Evolutionary conservation across 345 rosid species (phyloP).

Genomic region (Ceriops tagal): DNA sequence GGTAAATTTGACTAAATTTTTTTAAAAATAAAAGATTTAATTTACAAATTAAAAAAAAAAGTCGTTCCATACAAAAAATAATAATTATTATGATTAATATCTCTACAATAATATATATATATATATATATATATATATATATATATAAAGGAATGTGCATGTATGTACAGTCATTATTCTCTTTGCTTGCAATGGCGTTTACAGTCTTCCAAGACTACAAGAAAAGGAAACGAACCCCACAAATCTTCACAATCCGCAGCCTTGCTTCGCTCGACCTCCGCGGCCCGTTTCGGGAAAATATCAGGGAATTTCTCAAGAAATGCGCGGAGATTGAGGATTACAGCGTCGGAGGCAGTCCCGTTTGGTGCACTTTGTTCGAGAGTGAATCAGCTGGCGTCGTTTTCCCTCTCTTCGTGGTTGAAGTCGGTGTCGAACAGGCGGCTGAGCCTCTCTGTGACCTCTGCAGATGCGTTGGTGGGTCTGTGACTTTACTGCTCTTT

Average conservation of each 20-base stretch:
- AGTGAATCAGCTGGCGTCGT: slow-evolving; percentile 37
- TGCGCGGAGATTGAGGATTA: slow-evolving; percentile 33
- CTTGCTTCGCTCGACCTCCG: slow-evolving; percentile 8
- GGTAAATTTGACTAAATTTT: too few relatives aligned
- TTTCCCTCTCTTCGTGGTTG: slow-evolving; percentile 43
- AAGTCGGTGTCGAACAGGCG: slow-evolving; percentile 29
- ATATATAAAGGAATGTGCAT: too few relatives aligned
- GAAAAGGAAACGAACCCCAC: slow-evolving; percentile 16
- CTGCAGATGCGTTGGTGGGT: slow-evolving; percentile 54
- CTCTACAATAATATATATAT: too few relatives aligned
- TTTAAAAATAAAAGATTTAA: too few relatives aligned
- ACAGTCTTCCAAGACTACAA: slow-evolving; percentile 30
- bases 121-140: too few relatives aligned
- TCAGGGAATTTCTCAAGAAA: slow-evolving; percentile 39
- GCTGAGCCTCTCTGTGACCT: slow-evolving; percentile 38
- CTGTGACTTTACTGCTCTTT: not conserved
- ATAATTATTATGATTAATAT: too few relatives aligned
- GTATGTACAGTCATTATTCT: too few relatives aligned
- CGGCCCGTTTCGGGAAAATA: slow-evolving; percentile 45
- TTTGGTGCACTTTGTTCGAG: slow-evolving; percentile 34
- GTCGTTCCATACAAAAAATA: too few relatives aligned
- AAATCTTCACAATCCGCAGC: slow-evolving; percentile 14
- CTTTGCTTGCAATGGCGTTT: slow-evolving; percentile 22
- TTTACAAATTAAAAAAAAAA: too few relatives aligned
- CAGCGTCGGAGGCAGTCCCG: slow-evolving; percentile 25